Evolutionary conservation across 202 grass and related monocot genomes (phyloP).

Genomic region (Tripidium arundinaceum): DNA sequence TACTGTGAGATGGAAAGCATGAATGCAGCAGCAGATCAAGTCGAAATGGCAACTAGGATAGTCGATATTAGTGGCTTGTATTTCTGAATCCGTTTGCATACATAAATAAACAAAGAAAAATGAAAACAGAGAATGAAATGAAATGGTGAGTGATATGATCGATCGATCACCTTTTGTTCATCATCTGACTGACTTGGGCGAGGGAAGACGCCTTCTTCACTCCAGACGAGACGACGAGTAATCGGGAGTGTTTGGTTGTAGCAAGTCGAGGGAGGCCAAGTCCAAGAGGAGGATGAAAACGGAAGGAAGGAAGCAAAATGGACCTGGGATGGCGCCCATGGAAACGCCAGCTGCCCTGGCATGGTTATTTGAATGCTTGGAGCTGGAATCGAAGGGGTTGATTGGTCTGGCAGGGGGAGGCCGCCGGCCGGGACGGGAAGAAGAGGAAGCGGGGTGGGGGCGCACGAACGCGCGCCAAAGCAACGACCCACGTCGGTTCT

Average conservation of each 20-base stretch:
- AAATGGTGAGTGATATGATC: not conserved
- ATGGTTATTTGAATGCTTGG: constrained; percentile 15
- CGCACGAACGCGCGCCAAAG: not conserved
- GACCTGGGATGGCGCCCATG: not conserved
- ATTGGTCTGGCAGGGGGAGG: not conserved
- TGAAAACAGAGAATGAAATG: not conserved
- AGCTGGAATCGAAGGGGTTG: not conserved
- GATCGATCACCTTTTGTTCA: not conserved
- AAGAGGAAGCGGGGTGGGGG: not conserved
- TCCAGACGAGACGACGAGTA: not conserved
- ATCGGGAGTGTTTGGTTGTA: not conserved
- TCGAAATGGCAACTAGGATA: not conserved
- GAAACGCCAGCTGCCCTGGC: constrained; percentile 6
- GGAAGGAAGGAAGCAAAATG: not conserved
- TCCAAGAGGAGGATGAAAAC: not conserved
- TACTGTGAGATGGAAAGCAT: not conserved
- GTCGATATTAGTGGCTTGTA: not conserved
- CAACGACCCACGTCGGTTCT: not conserved
- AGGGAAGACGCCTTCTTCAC: not conserved
- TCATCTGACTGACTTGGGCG: not conserved
- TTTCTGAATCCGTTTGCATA: not conserved
- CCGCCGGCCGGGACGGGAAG: not conserved
- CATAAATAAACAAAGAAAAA: not conserved
- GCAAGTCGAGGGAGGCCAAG: not conserved
- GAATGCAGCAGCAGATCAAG: not conserved